Percentiles rank a stretch among this genome's conserved stretches.
Conservation (phyloP, 2,329 filamentous ascomycete genomes). For the Talaromyces sp. region DNA sequence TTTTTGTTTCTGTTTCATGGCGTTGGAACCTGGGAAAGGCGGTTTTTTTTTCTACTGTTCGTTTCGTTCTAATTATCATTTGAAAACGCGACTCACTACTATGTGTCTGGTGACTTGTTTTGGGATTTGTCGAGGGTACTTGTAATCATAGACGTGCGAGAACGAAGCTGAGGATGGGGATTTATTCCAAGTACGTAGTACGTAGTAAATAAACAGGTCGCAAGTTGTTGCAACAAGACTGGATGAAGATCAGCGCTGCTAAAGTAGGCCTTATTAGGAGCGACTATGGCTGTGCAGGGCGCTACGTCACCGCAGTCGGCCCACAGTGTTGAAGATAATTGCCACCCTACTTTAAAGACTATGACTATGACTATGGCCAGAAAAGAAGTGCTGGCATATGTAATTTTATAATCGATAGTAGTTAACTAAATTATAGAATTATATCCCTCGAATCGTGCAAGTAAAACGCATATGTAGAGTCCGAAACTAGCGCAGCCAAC, state of each 20-base stretch:
- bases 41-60: slow-evolving; percentile 8
- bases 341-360: neutral
- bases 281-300: neutral
- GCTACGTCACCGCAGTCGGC: neutral
- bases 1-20: neutral
- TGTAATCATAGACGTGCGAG: slow-evolving; percentile 12
- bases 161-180: neutral
- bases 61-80: slow-evolving; percentile 2
- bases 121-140: slow-evolving; percentile 1
- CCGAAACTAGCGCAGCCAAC: slow-evolving; percentile 15
- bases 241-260: neutral
- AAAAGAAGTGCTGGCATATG: neutral
- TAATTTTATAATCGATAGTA: neutral
- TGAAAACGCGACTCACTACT: neutral
- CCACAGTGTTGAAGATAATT: neutral
- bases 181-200: neutral
- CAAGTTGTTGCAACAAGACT: no score
- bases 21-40: slow-evolving; percentile 3
- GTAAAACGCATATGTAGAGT: no score
- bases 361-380: neutral
- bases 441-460: no score
- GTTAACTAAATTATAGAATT: no score
- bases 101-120: neutral
- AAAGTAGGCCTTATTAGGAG: neutral
- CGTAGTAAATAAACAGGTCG: neutral